Evolutionary conservation across 352 stramenopile genomes (phyloP).

Genomic region (Globisporangium alternatum): DNA sequence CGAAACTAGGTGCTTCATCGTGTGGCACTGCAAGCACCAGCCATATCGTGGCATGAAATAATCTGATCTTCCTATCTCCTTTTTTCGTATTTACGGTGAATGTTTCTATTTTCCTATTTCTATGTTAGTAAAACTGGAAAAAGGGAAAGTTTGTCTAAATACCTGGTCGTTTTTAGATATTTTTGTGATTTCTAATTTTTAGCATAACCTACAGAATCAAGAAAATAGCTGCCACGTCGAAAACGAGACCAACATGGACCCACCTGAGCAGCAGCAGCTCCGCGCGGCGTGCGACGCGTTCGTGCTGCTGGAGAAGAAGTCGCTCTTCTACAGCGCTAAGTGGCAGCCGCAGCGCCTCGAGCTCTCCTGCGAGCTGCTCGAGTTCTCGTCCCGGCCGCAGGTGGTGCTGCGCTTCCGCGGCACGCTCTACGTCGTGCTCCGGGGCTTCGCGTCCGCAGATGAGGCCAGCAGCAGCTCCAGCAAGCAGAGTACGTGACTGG

Average conservation of each 20-base stretch:
- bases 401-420: constrained; percentile 27
- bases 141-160: no score
- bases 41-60: no score
- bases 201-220: no score
- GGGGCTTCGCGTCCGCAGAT: constrained; percentile 1
- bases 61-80: no score
- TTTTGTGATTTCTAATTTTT: no score
- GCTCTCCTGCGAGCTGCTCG: constrained; percentile 24
- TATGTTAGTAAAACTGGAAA: no score
- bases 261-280: background rate
- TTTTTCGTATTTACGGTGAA: no score
- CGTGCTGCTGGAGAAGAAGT: constrained; percentile 35
- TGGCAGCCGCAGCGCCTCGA: constrained; percentile 24
- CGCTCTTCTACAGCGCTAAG: constrained; percentile 36
- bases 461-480: background rate
- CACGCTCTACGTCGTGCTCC: constrained; percentile 26
- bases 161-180: no score
- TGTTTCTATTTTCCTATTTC: no score
- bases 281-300: constrained; percentile 15
- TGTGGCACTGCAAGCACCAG: no score
- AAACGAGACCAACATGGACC: background rate
- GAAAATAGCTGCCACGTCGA: background rate
- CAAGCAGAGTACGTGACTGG: constrained; percentile 14
- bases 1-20: no score
- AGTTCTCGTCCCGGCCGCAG: constrained; percentile 33